Evolutionary conservation across 768 basidiomycete species (phyloP), one percentile per base, ranked within the genome.

Genomic region (Pleurotus ostreatus): DNA sequence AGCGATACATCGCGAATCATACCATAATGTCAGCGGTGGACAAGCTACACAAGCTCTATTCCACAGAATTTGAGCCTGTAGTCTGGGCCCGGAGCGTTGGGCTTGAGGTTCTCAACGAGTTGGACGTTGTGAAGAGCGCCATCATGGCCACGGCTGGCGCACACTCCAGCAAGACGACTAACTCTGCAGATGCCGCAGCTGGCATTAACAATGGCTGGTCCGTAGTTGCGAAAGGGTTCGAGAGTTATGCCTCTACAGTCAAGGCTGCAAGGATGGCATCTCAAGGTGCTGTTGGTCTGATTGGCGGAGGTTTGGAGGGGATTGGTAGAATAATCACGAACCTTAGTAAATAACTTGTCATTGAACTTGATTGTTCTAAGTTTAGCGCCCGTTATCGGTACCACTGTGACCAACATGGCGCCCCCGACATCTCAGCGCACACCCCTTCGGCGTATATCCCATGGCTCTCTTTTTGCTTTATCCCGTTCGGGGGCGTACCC

Each of bases 41-140:
- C 72, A 94, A 94, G 65, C 77, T 98, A 37, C 89, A 95, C 72
- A 92, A 92, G 63, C 65, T 98, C 15, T 98, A 95, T 67, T 74
- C 85, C 1, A 80, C 80, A 3, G 82, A 86, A 43, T 71, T 74
- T 34, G 80, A 77, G 22, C 84, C 87, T 1, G 65, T 94, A 11
- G 94, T 97, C 15, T 94, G 91, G 91, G 85, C 85, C 2, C 83
- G 96, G 53, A 89, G 89, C 0, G 80, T 87, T 13, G 97, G 97
- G 1, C 66, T 98, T 16, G 96, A 98, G 63, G 84, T 97, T 9
- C 62, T 98, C 44, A 97, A 98, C 64, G 94, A 98, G 70, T 71
- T 97, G 13, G 87, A 89, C 57, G 74, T 83, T 0, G 61, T 98
- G 58, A 98, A 98, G 72, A 81, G 82, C 13, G 83, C 87, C 1